Evolutionary conservation across 306 rosid genomes (phyloP).

Genomic region (Prunus mira): DNA sequence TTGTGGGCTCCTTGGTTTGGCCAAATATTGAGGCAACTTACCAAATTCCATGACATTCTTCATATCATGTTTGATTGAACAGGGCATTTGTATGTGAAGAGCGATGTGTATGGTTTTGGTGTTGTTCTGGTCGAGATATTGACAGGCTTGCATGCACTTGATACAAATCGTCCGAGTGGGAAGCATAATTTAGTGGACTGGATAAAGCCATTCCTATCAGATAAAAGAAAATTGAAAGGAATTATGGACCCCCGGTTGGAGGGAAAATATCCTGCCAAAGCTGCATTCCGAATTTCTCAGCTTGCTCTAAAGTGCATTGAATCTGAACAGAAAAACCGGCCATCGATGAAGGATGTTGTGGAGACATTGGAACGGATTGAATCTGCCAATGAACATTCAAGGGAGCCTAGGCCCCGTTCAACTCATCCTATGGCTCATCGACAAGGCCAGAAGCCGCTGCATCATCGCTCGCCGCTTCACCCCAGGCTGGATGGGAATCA

Average conservation of each 20-base stretch:
- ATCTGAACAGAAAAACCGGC: slow-evolving; percentile 74
- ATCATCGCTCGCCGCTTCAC: slow-evolving; percentile 62
- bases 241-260: slow-evolving; percentile 70
- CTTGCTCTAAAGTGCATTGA: slow-evolving; percentile 74
- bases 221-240: slow-evolving; percentile 64
- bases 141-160: slow-evolving; percentile 71
- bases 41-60: slow-evolving; percentile 1
- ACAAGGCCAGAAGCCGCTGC: slow-evolving; percentile 41
- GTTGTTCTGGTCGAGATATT: slow-evolving; percentile 86
- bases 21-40: background rate
- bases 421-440: slow-evolving; percentile 32
- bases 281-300: slow-evolving; percentile 64
- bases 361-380: slow-evolving; percentile 61
- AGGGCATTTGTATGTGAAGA: slow-evolving; percentile 92
- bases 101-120: slow-evolving; percentile 93
- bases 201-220: slow-evolving; percentile 70
- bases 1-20: slow-evolving; percentile 3
- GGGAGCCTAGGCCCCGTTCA: slow-evolving; percentile 41
- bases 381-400: slow-evolving; percentile 42
- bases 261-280: slow-evolving; percentile 76
- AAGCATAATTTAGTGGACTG: slow-evolving; percentile 65
- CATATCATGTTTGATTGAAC: background rate
- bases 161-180: slow-evolving; percentile 66
- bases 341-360: slow-evolving; percentile 82
- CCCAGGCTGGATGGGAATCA: slow-evolving; percentile 22